Evolutionary conservation across 805 yeast species (phyloP).

Genomic region (Hermanozyma aechmeae): DNA sequence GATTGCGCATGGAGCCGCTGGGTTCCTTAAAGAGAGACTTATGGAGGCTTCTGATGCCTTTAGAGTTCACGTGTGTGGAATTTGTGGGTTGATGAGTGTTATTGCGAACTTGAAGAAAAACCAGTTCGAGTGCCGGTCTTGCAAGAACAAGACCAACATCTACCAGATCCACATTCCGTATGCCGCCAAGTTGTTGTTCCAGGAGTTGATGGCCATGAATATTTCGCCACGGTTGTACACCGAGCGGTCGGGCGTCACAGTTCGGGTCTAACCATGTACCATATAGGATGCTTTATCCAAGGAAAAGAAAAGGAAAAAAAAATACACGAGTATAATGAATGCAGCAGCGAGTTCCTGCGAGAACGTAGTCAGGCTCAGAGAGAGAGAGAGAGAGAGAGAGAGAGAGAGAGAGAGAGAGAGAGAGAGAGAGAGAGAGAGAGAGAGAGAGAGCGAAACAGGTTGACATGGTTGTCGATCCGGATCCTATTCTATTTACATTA

Average conservation of each 20-base stretch:
- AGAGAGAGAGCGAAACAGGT: neutral
- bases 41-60: constrained; percentile 99
- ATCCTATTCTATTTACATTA: too few species aligned
- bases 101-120: constrained; percentile 95
- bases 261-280: constrained; percentile 17
- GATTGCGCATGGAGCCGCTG: constrained; percentile 99
- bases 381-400: constrained; percentile 1
- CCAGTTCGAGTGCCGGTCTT: constrained; percentile 96
- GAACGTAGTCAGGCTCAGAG: too few species aligned
- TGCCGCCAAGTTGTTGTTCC: constrained; percentile 96
- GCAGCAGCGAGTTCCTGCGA: neutral
- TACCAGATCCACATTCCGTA: constrained; percentile 97
- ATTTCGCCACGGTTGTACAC: constrained; percentile 95
- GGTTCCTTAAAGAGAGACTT: constrained; percentile 92
- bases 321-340: neutral
- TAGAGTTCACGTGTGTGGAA: constrained; percentile 96
- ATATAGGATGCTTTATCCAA: neutral
- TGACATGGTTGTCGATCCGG: too few species aligned
- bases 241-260: constrained; percentile 63
- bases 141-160: constrained; percentile 96
- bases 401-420: constrained; percentile 1
- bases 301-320: constrained; percentile 1
- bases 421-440: constrained; percentile 1
- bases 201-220: constrained; percentile 99
- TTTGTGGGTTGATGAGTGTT: constrained; percentile 97